Base-by-base conservation (phyloP, 129 eudicot species). In the Heracleum sosnowskyi region DNA sequence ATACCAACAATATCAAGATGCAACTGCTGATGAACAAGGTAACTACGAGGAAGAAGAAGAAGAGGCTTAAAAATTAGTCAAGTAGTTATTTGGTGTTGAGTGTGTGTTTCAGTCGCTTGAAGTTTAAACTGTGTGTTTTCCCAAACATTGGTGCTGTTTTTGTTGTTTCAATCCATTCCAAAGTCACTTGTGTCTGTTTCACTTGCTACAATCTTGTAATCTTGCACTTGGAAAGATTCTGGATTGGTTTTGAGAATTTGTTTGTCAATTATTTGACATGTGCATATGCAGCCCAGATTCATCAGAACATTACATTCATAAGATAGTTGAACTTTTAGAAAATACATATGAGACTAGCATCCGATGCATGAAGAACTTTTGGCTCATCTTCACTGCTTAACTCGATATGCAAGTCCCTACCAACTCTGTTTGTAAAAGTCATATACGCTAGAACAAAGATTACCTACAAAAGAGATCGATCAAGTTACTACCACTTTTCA, bases 381-480 rank as follows among this genome's bases (percentile, higher is more conserved):
- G 93, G 92, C 34, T 79, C 89, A 87, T 94, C 98, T 78, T 91
- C 93, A 76, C 86, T 81, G 86, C 97, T 94, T 45, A 94, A 70
- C 86, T 89, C 91, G 79, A 94, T 34, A 70, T 75, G 83, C 80
- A 94, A 79, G 66, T 89, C 87, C 77, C 85, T 85, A 86, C 98
- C 98, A 71, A 91, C 82, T 88, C 98, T 91, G 86, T 94, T 94
- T 31, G 98, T 94, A 77, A 91, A 94, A 36, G 98, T 94, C 83
- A 94, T 82, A 74, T 76, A 94, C 41, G 98, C 97, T 49, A 92
- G 86, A 62, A 94, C 83, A 24, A 87, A 81, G 41, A 94, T 94
- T 31, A 94, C 98, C 98, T 93, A 37, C 34, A 73, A 26, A 81
- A 69, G 24, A 36, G 76, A 76, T 75, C 45, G 35, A 34, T 47